phyloP scores from a whole-genome alignment of 805 yeast genomes.

The Priceomyces medius region DNA sequence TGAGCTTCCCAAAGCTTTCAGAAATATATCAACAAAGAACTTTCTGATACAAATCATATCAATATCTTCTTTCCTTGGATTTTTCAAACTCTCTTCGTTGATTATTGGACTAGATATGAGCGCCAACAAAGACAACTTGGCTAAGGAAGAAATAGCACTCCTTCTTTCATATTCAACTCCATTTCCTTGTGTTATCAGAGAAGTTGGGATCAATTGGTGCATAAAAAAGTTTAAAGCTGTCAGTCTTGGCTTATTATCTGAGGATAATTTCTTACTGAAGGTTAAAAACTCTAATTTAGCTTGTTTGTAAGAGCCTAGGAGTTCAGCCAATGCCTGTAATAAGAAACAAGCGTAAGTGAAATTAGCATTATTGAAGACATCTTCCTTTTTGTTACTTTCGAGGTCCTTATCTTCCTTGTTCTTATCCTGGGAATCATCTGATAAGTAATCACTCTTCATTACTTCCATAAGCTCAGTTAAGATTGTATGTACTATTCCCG shows the following conservation, averaged over 20 bases:
- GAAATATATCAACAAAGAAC: slow-evolving; percentile 66
- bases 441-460: slow-evolving; percentile 37
- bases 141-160: slow-evolving; percentile 56
- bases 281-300: slow-evolving; percentile 81
- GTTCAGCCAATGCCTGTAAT: slow-evolving; percentile 65
- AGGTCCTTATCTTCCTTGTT: slow-evolving; percentile 16
- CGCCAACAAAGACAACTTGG: slow-evolving; percentile 59
- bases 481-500: slow-evolving; percentile 61
- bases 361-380: slow-evolving; percentile 49
- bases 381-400: slow-evolving; percentile 21
- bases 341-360: slow-evolving; percentile 70
- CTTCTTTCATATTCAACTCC: slow-evolving; percentile 51
- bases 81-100: slow-evolving; percentile 44
- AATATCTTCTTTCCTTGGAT: slow-evolving; percentile 56
- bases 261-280: slow-evolving; percentile 57
- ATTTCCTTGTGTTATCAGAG: slow-evolving; percentile 35
- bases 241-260: slow-evolving; percentile 61
- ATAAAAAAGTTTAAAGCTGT: slow-evolving; percentile 75
- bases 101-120: slow-evolving; percentile 59
- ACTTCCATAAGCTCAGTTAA: slow-evolving; percentile 62
- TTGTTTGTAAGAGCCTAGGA: slow-evolving; percentile 74
- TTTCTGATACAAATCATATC: slow-evolving; percentile 73
- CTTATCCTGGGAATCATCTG: slow-evolving; percentile 19
- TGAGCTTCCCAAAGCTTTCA: slow-evolving; percentile 60
- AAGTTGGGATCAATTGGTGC: slow-evolving; percentile 67